These are phyloP conservation scores for Dysphania ambrosioides DNA, from an alignment of 148 eudicot genomes.

Conservation along the genomic window DNA sequence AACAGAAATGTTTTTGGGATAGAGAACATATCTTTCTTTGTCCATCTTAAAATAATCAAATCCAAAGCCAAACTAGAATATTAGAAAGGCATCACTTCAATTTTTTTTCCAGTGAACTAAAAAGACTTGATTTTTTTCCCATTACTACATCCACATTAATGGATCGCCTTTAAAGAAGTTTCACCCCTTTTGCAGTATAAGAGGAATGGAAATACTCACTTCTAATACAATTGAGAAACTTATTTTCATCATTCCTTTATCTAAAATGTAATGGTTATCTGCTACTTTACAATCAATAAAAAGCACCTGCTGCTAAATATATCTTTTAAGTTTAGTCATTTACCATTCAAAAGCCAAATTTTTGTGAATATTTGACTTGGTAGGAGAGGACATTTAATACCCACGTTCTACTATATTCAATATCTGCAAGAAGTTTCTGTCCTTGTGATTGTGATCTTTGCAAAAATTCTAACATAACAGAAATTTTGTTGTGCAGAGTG, in stretches of 20 bases:
- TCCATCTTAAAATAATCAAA: background rate
- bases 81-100: background rate
- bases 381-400: background rate
- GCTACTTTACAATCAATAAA: background rate
- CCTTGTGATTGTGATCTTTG: background rate
- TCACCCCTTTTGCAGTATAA: background rate
- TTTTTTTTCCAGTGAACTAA: background rate
- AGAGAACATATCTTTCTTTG: background rate
- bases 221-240: background rate
- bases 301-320: background rate
- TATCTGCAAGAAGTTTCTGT: background rate
- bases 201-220: background rate
- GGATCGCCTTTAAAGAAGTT: background rate
- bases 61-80: background rate
- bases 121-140: background rate
- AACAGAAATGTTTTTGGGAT: background rate
- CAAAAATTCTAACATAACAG: background rate
- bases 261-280: background rate
- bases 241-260: background rate
- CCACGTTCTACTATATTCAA: background rate
- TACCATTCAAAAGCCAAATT: background rate
- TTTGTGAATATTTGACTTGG: background rate
- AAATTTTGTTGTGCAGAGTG: constrained; percentile 32
- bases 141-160: background rate
- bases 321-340: background rate